Evolutionary conservation across 176 grass and related monocot species (phyloP), one percentile per base, ranked within the genome.

Genomic region (Echinochloa phyllopogon): DNA sequence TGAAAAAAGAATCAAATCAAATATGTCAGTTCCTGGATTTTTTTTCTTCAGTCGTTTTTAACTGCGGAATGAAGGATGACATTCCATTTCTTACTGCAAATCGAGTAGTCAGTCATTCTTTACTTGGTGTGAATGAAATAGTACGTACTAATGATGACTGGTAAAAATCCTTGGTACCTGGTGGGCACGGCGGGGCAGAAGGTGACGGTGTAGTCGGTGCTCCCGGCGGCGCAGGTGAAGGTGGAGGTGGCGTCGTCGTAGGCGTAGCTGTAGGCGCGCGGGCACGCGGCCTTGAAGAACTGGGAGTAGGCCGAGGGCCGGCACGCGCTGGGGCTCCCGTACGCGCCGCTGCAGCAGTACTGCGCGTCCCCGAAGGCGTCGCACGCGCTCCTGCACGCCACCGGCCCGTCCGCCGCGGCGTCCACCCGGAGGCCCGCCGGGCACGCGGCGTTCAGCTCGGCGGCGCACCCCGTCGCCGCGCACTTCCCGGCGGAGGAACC

Each of bases 231-330:
- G 81, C 91, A 93, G 37, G 91, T 93, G 81, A 93, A 93, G 15
- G 91, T 93, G 43, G 88, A 90, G 3, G 91, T 93, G 23, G 88
- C 45, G 41, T 94, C 92, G 41, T 94, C 92, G 53, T 89, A 94
- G 0, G 92, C 92, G 57, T 94, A 94, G 89, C 92, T 94, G 69
- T 94, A 94, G 0, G 92, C 84, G 6, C 72, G 82, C 38, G 92
- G 92, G 20, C 92, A 94, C 17, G 88, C 77, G 33, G 40, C 39
- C 81, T 93, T 93, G 85, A 93, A 93, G 64, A 90, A 90, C 82
- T 88, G 33, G 0, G 91, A 93, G 84, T 88, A 88, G 0, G 82
- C 24, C 10, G 91, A 93, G 4, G 91, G 91, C 21, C 69, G 79
- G 74, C 88, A 93, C 5, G 88, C 78, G 44, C 1, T 41, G 0